Evolutionary conservation across 73 alveolate genomes (phyloP).

Genomic region (Paramecium pentaurelia): DNA sequence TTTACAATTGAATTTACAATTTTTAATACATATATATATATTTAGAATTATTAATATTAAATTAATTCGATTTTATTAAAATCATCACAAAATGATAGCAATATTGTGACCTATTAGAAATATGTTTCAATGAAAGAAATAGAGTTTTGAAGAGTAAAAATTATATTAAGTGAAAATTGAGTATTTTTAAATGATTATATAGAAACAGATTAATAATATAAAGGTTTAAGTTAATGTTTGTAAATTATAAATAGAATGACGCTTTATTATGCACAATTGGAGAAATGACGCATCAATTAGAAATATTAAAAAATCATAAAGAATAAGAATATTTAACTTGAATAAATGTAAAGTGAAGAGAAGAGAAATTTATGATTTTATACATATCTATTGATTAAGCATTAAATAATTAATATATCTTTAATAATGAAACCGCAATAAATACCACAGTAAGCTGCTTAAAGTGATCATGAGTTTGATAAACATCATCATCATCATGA

Average conservation of each 20-base stretch:
- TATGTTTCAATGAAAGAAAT: neutral
- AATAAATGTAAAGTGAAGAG: neutral
- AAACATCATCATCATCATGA: conserved; percentile 10
- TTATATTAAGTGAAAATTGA: no score
- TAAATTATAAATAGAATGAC: neutral
- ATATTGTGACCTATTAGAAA: neutral
- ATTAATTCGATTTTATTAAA: neutral
- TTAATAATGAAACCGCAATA: conserved; percentile 1
- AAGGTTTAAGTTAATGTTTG: neutral
- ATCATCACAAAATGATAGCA: neutral
- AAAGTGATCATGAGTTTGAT: conserved; percentile 21
- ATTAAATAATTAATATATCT: conserved; percentile 3
- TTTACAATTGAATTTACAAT: neutral
- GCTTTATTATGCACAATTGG: neutral
- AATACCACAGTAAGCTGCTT: neutral
- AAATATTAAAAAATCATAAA: neutral
- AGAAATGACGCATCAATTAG: neutral
- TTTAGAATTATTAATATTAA: neutral
- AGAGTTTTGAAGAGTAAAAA: neutral
- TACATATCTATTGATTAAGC: neutral
- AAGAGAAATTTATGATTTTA: neutral
- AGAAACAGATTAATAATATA: neutral
- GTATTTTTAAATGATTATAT: neutral
- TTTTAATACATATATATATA: neutral
- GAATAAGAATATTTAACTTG: neutral